Base-by-base conservation (phyloP, 306 rosid genomes). In the cucumber (Cucumis sativus) region DNA sequence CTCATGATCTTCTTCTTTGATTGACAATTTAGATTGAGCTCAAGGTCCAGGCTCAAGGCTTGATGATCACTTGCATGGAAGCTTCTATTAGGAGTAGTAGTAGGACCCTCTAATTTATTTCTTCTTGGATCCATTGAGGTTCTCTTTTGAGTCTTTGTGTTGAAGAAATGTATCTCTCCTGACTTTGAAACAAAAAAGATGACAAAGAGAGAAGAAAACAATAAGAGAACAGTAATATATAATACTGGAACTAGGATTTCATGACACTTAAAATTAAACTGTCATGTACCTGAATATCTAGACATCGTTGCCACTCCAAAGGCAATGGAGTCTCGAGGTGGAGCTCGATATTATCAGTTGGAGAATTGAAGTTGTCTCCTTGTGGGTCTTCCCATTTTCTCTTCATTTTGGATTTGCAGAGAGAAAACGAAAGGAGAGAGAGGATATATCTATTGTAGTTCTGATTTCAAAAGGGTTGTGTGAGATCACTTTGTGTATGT, bases 271-370 rank as follows among this genome's bases (percentile, higher is more conserved):
- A 47, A 47, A 47, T 15, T 28, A 28, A 28, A 28, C 30, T 47
- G 12, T 47, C 6, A 5, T 6, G 20, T 85, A 95, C 99, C 96
- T 91, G 89, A 86, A 95, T 82, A 78, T 83, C 88, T 51, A 92
- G 89, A 81, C 92, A 87, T 79, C 88, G 85, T 82, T 87, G 92
- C 97, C 96, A 89, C 77, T 92, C 88, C 21, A 85, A 81, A 81
- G 97, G 86, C 41, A 91, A 80, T 6, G 91, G 88, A 70, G 88
- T 87, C 40, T 93, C 88, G 1, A 86, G 89, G 21, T 83, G 88
- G 58, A 88, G 91, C 74, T 85, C 93, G 5, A 85, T 79, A 49
- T 85, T 79, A 40, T 85, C 88, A 52, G 84, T 77, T 7, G 74
- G 35, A 80, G 89, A 82, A 40, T 86, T 84, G 62, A 77, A 33